Percentiles rank a stretch among this genome's conserved stretches.
phyloP scores from a whole-genome alignment of 306 rosid species.

The Lathyrus sativus region DNA sequence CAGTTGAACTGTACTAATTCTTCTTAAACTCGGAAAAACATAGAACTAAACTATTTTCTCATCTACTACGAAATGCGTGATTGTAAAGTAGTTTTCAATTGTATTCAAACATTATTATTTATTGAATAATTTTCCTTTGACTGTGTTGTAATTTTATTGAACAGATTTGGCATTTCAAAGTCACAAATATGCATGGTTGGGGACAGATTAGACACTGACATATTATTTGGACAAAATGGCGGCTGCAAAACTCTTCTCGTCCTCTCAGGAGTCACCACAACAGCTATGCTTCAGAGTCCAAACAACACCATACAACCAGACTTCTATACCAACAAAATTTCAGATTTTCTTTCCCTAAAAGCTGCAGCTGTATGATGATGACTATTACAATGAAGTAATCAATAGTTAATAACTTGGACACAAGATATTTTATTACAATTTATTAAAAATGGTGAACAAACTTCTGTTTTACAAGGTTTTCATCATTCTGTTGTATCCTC shows the following conservation, averaged over 20 bases:
- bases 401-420: too few relatives aligned
- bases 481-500: too few relatives aligned
- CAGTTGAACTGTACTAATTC: background rate
- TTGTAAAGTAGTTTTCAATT: conserved; percentile 1
- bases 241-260: conserved; percentile 98
- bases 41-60: background rate
- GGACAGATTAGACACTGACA: conserved; percentile 94
- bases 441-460: too few relatives aligned
- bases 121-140: conserved; percentile 2
- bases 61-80: background rate
- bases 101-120: background rate
- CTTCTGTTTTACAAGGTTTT: too few relatives aligned
- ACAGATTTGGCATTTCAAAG: conserved; percentile 87
- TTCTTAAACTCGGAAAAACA: background rate
- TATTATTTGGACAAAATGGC: conserved; percentile 95
- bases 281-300: conserved; percentile 74
- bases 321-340: conserved; percentile 81
- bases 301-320: conserved; percentile 85
- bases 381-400: too few relatives aligned
- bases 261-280: conserved; percentile 82
- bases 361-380: conserved; percentile 68
- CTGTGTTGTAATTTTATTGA: conserved; percentile 29
- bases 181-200: conserved; percentile 98
- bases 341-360: conserved; percentile 78
- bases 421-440: too few relatives aligned